Conservation (phyloP, 495 filamentous ascomycete genomes). For the Tuber microsphaerosporum region DNA sequence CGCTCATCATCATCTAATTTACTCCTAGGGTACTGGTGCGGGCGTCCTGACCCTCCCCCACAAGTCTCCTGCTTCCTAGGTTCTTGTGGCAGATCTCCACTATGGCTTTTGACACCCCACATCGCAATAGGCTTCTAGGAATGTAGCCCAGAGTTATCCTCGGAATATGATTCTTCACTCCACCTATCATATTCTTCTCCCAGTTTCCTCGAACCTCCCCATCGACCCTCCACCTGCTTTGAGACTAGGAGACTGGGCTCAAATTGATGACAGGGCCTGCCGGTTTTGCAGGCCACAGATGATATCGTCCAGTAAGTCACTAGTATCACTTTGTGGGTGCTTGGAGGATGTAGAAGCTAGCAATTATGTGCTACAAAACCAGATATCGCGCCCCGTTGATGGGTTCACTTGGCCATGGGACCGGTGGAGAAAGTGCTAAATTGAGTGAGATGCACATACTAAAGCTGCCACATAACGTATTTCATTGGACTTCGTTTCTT, state of each 20-base stretch:
- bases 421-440: not conserved
- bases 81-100: not conserved
- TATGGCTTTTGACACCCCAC: not conserved
- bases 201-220: not conserved
- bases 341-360: not conserved
- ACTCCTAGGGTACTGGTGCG: not conserved
- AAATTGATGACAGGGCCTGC: not conserved
- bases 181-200: not conserved
- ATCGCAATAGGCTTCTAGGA: not conserved
- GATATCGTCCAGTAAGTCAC: not conserved
- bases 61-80: not conserved
- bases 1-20: not conserved
- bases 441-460: not conserved
- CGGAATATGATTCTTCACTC: not conserved
- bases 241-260: not conserved
- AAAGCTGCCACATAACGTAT: not conserved
- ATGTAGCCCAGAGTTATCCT: not conserved
- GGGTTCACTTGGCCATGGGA: not conserved
- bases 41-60: not conserved
- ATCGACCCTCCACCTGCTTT: not conserved
- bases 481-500: not conserved
- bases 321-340: not conserved
- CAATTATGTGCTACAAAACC: not conserved
- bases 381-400: not conserved
- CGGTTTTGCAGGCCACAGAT: not conserved